These are phyloP conservation scores for Mortierella sp. DNA, from an alignment of 371 early-diverging fungal species.

Conservation along the genomic window DNA sequence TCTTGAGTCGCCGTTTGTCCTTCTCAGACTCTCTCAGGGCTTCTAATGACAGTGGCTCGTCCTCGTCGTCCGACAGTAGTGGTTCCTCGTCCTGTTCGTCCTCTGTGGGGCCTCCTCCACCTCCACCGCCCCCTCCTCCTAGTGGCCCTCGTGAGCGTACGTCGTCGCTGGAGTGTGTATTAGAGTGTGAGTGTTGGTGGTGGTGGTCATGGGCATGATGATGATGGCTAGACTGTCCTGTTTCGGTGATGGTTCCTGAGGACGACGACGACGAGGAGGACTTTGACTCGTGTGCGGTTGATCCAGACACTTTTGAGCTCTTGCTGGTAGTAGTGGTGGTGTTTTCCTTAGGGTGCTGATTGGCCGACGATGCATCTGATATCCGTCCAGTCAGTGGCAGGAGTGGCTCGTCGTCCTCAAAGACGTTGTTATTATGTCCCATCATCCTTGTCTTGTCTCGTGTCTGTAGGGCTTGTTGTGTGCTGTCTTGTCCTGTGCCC, in stretches of 20 bases:
- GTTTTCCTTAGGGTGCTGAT: neutral
- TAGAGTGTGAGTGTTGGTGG: constrained; percentile 6
- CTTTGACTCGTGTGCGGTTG: constrained; percentile 38
- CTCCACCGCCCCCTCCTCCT: neutral
- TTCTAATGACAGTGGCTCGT: constrained; percentile 30
- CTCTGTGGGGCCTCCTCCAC: constrained; percentile 1
- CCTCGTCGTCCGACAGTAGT: constrained; percentile 5
- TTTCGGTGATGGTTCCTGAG: constrained; percentile 25
- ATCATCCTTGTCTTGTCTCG: neutral
- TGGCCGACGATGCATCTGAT: neutral
- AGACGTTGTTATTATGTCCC: constrained; percentile 26
- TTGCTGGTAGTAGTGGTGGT: neutral
- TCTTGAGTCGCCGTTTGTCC: constrained; percentile 49
- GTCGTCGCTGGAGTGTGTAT: constrained; percentile 10
- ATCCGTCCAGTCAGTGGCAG: constrained; percentile 24
- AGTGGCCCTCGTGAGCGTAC: neutral
- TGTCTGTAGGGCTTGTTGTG: neutral
- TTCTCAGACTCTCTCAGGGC: constrained; percentile 26
- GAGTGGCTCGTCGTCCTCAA: constrained; percentile 49
- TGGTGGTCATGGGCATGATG: constrained; percentile 3
- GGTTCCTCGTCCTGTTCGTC: constrained; percentile 10
- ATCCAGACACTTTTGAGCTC: constrained; percentile 38
- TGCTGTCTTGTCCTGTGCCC: neutral
- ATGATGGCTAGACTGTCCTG: neutral
- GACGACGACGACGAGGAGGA: constrained; percentile 20